phyloP scores from a whole-genome alignment of 2,329 filamentous ascomycete species.

The Beauveria sp. region DNA sequence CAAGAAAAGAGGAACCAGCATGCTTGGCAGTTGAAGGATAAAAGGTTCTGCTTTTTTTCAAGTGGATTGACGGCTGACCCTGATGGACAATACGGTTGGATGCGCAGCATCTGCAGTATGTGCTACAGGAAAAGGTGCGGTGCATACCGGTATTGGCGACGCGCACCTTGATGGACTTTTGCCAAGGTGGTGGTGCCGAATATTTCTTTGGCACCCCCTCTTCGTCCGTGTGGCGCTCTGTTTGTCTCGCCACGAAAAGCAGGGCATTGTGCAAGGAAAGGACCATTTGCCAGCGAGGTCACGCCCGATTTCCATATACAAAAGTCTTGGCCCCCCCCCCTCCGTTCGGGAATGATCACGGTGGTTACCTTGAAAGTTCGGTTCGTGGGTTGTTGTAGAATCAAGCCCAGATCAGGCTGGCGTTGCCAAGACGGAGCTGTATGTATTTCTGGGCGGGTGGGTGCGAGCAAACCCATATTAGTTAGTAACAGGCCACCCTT shows the following conservation, averaged over 20 bases:
- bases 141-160: not conserved
- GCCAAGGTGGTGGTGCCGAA: not conserved
- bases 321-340: not conserved
- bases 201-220: not conserved
- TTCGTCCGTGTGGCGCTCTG: not conserved
- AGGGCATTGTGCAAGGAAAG: not conserved
- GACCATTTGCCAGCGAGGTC: not conserved
- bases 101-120: not conserved
- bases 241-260: too few species aligned
- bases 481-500: not conserved
- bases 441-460: not conserved
- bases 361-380: too few species aligned
- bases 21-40: not conserved
- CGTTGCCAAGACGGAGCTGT: not conserved
- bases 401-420: not conserved
- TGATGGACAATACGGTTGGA: not conserved
- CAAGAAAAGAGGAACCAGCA: not conserved
- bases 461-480: not conserved
- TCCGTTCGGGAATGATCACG: not conserved
- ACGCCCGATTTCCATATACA: not conserved
- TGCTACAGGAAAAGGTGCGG: not conserved
- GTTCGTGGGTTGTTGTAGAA: too few species aligned
- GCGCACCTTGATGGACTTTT: slow-evolving; percentile 5
- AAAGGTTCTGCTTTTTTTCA: not conserved
- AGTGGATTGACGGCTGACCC: slow-evolving; percentile 1